A percentile compares a stretch with the other conserved stretches of the same genome.
Conservation (phyloP, 2,329 filamentous ascomycete genomes). For the Saccharata proteae region DNA sequence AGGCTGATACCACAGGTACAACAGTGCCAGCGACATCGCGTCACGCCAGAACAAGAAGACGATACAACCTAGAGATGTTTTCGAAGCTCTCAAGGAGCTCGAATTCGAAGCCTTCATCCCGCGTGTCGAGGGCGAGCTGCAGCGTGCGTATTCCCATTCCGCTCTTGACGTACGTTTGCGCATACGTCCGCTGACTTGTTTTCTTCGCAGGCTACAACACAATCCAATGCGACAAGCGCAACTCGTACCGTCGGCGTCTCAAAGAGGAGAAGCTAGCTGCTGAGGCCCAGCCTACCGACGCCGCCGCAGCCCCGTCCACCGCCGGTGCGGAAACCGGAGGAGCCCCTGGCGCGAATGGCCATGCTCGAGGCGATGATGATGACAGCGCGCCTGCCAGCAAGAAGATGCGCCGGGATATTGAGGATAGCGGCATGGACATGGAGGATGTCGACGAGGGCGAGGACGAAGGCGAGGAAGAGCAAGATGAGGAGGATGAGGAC, state of each 20-base stretch:
- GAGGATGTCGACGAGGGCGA: no score
- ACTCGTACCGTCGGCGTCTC: conserved; percentile 57
- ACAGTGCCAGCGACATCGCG: conserved; percentile 63
- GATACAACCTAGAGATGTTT: conserved; percentile 62
- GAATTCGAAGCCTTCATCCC: conserved; percentile 63
- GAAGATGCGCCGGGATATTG: no score
- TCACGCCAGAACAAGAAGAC: conserved; percentile 60
- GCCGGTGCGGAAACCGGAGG: no score
- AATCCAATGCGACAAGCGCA: conserved; percentile 62
- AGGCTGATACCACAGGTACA: conserved; percentile 1
- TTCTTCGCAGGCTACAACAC: conserved; percentile 8
- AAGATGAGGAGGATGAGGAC: no score
- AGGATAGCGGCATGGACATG: no score
- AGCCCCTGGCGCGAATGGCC: no score
- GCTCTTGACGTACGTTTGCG: no score
- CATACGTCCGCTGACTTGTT: no score
- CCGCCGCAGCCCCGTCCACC: conserved; percentile 8
- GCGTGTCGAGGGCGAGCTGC: conserved; percentile 62
- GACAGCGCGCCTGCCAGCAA: no score
- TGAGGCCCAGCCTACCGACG: background rate
- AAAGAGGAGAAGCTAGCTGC: conserved; percentile 47
- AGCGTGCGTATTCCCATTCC: conserved; percentile 42
- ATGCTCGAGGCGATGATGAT: no score
- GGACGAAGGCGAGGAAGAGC: no score
- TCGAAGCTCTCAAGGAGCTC: conserved; percentile 63